These are phyloP conservation scores for Apiotrichum mycotoxinovorans DNA, from an alignment of 1,284 basidiomycete genomes.

Conservation along the genomic window DNA sequence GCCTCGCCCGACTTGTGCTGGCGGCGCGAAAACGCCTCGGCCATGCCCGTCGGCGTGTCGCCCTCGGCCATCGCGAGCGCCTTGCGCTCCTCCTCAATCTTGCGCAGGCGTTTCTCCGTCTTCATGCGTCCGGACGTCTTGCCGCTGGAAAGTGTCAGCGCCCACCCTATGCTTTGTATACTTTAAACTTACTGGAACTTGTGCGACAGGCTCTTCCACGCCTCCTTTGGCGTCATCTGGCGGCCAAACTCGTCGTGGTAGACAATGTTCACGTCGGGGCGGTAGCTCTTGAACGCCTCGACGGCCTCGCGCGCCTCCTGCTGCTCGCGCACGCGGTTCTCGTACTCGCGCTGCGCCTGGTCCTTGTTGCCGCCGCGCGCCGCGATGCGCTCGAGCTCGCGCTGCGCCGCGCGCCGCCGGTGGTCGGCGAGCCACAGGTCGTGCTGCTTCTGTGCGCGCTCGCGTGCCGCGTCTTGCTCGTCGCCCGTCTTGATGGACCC, in stretches of 20 bases:
- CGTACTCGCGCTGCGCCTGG: conserved; percentile 89
- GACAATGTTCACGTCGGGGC: conserved; percentile 92
- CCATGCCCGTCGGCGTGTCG: conserved; percentile 90
- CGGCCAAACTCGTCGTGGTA: conserved; percentile 93
- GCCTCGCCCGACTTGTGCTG: conserved; percentile 90
- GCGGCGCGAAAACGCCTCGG: conserved; percentile 78
- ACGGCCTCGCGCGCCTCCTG: conserved; percentile 79
- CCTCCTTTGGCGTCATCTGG: conserved; percentile 82
- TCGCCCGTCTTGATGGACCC: conserved; percentile 72
- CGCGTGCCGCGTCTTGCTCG: conserved; percentile 61
- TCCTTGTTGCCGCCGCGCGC: conserved; percentile 79
- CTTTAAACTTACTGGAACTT: conserved; percentile 65
- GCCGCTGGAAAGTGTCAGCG: conserved; percentile 50
- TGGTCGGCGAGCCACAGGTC: conserved; percentile 89
- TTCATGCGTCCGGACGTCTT: conserved; percentile 91
- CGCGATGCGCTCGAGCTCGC: conserved; percentile 73
- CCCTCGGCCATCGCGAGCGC: conserved; percentile 83
- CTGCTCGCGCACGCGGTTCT: conserved; percentile 86
- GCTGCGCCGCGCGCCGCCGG: conserved; percentile 66
- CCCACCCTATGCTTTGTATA: neutral
- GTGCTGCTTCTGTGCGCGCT: conserved; percentile 69
- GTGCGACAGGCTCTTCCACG: conserved; percentile 91
- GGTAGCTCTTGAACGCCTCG: conserved; percentile 87
- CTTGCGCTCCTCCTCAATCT: conserved; percentile 90
- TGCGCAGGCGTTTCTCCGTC: conserved; percentile 87